These are phyloP conservation scores for Suhomyces ambrosiae DNA, from an alignment of 1,139 yeast species.

Conservation along the genomic window DNA sequence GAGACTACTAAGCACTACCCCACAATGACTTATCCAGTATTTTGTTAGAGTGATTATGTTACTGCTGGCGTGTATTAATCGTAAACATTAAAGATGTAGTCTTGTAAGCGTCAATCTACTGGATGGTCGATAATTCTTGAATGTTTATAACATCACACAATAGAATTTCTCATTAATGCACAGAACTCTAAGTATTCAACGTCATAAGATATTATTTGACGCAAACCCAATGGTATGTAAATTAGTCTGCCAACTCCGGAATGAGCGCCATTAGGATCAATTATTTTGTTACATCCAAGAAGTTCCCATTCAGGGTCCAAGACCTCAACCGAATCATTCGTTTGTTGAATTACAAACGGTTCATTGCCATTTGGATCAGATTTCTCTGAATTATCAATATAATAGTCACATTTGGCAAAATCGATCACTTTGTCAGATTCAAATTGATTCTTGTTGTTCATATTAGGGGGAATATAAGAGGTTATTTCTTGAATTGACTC, in stretches of 20 bases:
- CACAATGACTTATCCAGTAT: no score
- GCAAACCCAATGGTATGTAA: conserved; percentile 41
- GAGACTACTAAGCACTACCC: no score
- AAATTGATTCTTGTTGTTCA: conserved; percentile 72
- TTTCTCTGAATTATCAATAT: conserved; percentile 54
- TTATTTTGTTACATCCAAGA: conserved; percentile 44
- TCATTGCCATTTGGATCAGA: conserved; percentile 32
- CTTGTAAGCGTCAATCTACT: neutral
- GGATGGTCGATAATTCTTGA: neutral
- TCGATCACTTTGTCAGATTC: conserved; percentile 53
- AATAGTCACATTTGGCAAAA: conserved; percentile 55
- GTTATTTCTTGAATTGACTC: conserved; percentile 28
- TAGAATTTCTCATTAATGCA: conserved; percentile 27
- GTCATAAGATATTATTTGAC: conserved; percentile 24
- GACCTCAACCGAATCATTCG: conserved; percentile 12
- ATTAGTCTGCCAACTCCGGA: conserved; percentile 49
- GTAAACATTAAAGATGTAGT: neutral
- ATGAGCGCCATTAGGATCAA: conserved; percentile 49
- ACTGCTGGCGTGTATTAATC: neutral
- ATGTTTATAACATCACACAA: no score
- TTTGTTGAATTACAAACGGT: conserved; percentile 22
- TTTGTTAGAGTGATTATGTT: neutral
- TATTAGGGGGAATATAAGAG: conserved; percentile 54
- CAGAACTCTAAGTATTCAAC: conserved; percentile 51
- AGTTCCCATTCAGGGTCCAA: conserved; percentile 41